A percentile compares a stretch with the other conserved stretches of the same genome.
phyloP scores from a whole-genome alignment of 768 basidiomycete species.

The Lactarius akahatsu region DNA sequence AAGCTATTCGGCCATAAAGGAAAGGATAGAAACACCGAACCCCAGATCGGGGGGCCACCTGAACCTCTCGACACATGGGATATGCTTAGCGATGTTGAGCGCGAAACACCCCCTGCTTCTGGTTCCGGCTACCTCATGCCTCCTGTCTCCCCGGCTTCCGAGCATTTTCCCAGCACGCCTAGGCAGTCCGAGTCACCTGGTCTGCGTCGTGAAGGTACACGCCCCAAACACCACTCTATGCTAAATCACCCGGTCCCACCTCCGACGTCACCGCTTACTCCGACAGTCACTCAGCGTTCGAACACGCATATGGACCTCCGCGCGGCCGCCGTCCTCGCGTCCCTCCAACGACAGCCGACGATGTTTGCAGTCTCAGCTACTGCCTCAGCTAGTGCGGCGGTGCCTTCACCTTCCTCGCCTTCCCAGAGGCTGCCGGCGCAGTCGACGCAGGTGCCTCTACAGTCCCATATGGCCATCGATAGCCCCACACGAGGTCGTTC shows the following conservation, averaged over 20 bases:
- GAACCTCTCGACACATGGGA: conserved; percentile 29
- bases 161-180: conserved; percentile 4
- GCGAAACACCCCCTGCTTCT: conserved; percentile 8
- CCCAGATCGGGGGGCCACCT: conserved; percentile 9
- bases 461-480: not conserved
- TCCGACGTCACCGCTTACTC: conserved; percentile 8
- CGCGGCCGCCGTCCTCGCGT: not conserved
- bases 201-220: conserved; percentile 12
- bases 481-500: conserved; percentile 18
- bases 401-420: not conserved
- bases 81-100: conserved; percentile 26
- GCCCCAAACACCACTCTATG: conserved; percentile 27
- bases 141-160: conserved; percentile 4
- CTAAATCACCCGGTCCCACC: conserved; percentile 15
- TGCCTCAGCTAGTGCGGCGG: not conserved
- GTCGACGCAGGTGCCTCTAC: not conserved
- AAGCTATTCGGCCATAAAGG: conserved; percentile 29
- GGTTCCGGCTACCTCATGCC: not conserved
- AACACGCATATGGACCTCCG: conserved; percentile 8
- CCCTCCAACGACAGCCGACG: not conserved
- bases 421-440: not conserved
- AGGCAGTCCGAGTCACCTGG: conserved; percentile 10
- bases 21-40: conserved; percentile 24
- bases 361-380: conserved; percentile 5
- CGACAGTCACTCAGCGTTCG: not conserved